A percentile compares a stretch with the other conserved stretches of the same genome.
phyloP scores from a whole-genome alignment of 129 eudicot genomes.

The Oenanthe sinensis region DNA sequence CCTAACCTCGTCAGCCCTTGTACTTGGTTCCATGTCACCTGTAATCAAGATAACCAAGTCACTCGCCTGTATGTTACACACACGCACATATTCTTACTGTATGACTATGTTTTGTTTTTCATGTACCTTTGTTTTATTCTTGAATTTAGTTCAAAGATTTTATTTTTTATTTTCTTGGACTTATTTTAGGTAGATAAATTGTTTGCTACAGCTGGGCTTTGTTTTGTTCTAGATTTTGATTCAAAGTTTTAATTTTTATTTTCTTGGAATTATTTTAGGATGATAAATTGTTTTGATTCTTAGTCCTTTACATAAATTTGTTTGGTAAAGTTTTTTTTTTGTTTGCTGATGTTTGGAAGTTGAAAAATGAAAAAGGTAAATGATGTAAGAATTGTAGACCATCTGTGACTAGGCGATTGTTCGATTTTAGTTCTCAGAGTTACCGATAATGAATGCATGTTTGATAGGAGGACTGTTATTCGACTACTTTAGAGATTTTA shows the following conservation, averaged over 20 bases:
- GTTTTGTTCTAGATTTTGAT: not conserved
- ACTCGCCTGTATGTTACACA: conserved; percentile 53
- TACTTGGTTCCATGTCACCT: conserved; percentile 91
- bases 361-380: not conserved
- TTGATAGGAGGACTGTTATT: not conserved
- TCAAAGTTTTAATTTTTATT: not conserved
- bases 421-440: not conserved
- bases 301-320: no score
- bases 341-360: not conserved
- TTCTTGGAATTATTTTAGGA: not conserved
- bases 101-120: not conserved
- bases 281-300: not conserved
- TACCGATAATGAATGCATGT: not conserved
- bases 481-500: not conserved
- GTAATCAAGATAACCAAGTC: conserved; percentile 66
- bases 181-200: no score
- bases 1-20: conserved; percentile 83
- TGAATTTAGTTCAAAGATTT: not conserved
- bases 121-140: not conserved
- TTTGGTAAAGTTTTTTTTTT: not conserved
- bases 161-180: not conserved
- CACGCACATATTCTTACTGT: not conserved
- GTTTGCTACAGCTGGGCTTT: no score
- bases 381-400: not conserved
- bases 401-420: not conserved